These are phyloP conservation scores for Pseudocercospora cruenta DNA, from an alignment of 2,329 filamentous ascomycete species.

Conservation along the genomic window DNA sequence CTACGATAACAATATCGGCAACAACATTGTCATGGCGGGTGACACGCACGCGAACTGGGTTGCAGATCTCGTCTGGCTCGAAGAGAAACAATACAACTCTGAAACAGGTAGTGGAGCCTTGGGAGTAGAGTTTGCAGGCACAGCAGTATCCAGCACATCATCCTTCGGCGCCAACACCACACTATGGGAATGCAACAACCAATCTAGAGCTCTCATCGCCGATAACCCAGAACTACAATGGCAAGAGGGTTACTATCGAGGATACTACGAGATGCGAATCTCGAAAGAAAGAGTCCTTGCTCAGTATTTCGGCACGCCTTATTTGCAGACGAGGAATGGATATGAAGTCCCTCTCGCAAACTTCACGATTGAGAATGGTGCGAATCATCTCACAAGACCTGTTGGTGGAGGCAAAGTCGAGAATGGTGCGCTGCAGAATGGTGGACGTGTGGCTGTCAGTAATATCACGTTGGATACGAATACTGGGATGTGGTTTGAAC, in stretches of 20 bases:
- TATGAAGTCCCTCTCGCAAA: constrained; percentile 69
- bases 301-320: constrained; percentile 65
- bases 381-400: constrained; percentile 58
- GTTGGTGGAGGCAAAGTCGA: constrained; percentile 55
- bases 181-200: constrained; percentile 53
- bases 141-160: constrained; percentile 63
- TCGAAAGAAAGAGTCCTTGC: constrained; percentile 60
- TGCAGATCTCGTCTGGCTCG: constrained; percentile 47
- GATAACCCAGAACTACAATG: constrained; percentile 68
- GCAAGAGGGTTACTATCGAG: constrained; percentile 72
- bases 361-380: constrained; percentile 65
- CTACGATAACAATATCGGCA: constrained; percentile 63
- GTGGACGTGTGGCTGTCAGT: constrained; percentile 38
- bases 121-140: constrained; percentile 60
- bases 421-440: constrained; percentile 56
- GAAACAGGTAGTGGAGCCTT: constrained; percentile 45
- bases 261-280: constrained; percentile 68
- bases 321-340: constrained; percentile 59
- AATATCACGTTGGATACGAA: constrained; percentile 34
- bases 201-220: constrained; percentile 44
- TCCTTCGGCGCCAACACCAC: constrained; percentile 60
- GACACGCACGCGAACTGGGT: constrained; percentile 68
- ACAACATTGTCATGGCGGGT: constrained; percentile 72
- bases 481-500: constrained; percentile 27
- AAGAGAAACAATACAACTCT: constrained; percentile 43